Evolutionary conservation across 169 alveolate species (phyloP), one percentile per base, ranked within the genome.

Genomic region (Babesia bovis): DNA sequence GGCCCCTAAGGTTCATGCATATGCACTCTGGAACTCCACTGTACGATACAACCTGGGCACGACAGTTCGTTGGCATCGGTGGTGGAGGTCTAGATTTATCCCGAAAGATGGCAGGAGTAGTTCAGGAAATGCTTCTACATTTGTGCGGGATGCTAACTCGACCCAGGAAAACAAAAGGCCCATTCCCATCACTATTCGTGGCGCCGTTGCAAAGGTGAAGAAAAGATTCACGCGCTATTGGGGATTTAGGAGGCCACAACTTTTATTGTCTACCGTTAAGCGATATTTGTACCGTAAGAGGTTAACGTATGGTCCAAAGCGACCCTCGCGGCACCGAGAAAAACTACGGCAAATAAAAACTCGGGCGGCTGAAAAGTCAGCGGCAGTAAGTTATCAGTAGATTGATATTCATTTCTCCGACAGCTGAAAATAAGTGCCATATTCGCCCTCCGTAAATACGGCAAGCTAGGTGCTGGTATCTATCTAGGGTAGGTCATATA

Each of bases 391-490:
- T 67, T 19, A 2, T 10, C 17, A 19, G 9, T 30, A 10, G 26
- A 19, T 26, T 4, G 3, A 23, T 9, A 21, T 26, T 49, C 35
- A 26, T 10, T 47, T 45, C 4, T 28, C 33, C 26, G 41, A n/a
- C 56, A 81, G 88, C 58, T 71, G 52, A 60, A 65, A 26, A 5
- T 71, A n/a, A 5, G 19, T 17, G 85, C 88, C 35, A 23, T 65
- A 50, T 66, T 81, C 42, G 61, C 88, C 56, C 41, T 81, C 50
- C 69, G 71, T 57, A 70, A 68, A 49, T 81, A 81, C 74, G 88
- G 88, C 36, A 81, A 81, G 47, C 66, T 81, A 17, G 88, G 88
- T 32, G 88, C 73, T 0, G 59, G 53, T 1, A 81, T 71, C 1
- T 81, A 81, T 56, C 47, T 81, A 40, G 74, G 79, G 87, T 78